A percentile compares a stretch with the other conserved stretches of the same genome.
Conservation (phyloP, 768 basidiomycete genomes). For the Lentinula detonsa region DNA sequence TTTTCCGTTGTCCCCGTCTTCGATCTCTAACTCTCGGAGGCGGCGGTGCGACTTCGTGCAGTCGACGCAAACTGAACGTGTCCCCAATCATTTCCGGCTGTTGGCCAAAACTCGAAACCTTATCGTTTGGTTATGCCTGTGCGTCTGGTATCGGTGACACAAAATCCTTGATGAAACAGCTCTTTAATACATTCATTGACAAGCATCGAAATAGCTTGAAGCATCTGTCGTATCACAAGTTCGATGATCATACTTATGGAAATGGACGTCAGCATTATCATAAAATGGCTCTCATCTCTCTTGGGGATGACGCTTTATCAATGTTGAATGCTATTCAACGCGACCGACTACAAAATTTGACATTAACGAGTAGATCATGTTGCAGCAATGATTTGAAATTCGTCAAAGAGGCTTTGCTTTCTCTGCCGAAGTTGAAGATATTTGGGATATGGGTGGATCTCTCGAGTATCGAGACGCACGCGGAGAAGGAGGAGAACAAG, state of each 20-base stretch:
- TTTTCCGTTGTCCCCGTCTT: conserved; percentile 35
- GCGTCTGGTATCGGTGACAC: background rate
- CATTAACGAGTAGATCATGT: background rate
- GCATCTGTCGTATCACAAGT: background rate
- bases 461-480: background rate
- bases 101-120: conserved; percentile 15
- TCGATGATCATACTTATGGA: background rate
- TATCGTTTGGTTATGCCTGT: background rate
- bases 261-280: too few species aligned
- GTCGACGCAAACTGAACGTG: conserved; percentile 13
- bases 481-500: background rate
- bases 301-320: too few species aligned
- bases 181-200: background rate
- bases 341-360: too few species aligned
- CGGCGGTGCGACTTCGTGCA: conserved; percentile 9
- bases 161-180: background rate
- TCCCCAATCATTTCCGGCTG: conserved; percentile 13
- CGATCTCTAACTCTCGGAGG: conserved; percentile 32
- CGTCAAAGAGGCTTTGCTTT: background rate
- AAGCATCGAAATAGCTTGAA: background rate
- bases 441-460: background rate
- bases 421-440: background rate
- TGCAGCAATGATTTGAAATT: background rate
- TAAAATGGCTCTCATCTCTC: too few species aligned
- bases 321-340: too few species aligned